phyloP scores from a whole-genome alignment of 2,329 filamentous ascomycete genomes.

The Myrmaecium sp. region DNA sequence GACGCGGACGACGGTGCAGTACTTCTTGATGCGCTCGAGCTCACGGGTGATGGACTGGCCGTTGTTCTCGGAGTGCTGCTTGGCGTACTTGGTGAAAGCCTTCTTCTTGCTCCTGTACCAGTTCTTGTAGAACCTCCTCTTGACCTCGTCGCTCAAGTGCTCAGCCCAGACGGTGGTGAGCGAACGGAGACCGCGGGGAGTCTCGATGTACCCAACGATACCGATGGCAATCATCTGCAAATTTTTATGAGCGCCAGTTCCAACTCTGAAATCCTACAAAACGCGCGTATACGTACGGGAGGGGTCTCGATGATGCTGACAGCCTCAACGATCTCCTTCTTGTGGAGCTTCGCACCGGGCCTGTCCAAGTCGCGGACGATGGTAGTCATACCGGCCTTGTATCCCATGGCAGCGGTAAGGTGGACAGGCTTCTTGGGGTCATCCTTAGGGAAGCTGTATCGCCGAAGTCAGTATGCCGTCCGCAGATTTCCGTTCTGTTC shows the following conservation, averaged over 20 bases:
- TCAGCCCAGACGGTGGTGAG: slow-evolving; percentile 99
- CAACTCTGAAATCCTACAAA: too few species aligned
- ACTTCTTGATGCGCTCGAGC: slow-evolving; percentile 99
- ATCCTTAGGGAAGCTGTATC: slow-evolving; percentile 91
- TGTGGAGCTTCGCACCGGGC: slow-evolving; percentile 98
- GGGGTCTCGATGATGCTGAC: slow-evolving; percentile 25
- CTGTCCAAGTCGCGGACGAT: slow-evolving; percentile 98
- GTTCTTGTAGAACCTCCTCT: slow-evolving; percentile 99
- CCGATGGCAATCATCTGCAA: slow-evolving; percentile 96
- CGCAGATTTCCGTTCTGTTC: slow-evolving; percentile 1
- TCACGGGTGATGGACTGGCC: slow-evolving; percentile 86
- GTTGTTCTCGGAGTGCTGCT: slow-evolving; percentile 94
- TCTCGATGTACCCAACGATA: slow-evolving; percentile 99
- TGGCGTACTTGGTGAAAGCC: slow-evolving; percentile 99
- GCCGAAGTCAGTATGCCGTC: background rate
- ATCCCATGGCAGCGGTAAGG: slow-evolving; percentile 94
- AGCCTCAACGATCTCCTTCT: slow-evolving; percentile 39
- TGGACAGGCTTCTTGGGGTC: slow-evolving; percentile 99
- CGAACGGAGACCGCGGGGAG: slow-evolving; percentile 95
- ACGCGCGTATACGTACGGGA: slow-evolving; percentile 56
- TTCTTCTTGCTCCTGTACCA: slow-evolving; percentile 99
- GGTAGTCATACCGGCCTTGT: slow-evolving; percentile 99
- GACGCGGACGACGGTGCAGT: slow-evolving; percentile 98
- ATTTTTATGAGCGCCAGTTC: slow-evolving; percentile 14
- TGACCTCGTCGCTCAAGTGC: slow-evolving; percentile 96